Percentiles rank a stretch among this genome's conserved stretches.
These are phyloP conservation scores for Chrysanthemum makinoi DNA, from an alignment of 129 eudicot genomes.

Conservation along the genomic window DNA sequence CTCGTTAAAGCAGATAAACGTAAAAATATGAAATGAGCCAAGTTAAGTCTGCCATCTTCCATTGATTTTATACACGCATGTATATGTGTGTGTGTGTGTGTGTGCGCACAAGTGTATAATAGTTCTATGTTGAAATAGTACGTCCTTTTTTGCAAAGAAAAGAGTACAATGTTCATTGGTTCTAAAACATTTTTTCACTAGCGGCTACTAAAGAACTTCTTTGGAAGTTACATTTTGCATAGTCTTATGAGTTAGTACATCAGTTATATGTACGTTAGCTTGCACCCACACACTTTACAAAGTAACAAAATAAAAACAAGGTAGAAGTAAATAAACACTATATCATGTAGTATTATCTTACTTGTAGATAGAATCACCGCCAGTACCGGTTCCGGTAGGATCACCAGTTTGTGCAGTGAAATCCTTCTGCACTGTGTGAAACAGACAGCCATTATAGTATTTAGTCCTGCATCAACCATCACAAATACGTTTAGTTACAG, in stretches of 20 bases:
- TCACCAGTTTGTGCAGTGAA: constrained; percentile 92
- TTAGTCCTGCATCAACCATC: constrained; percentile 61
- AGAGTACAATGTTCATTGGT: no score
- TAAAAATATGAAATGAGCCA: background rate
- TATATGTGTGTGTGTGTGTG: no score
- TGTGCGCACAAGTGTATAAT: no score
- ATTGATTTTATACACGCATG: no score
- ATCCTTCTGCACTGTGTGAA: constrained; percentile 90
- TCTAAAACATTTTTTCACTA: background rate
- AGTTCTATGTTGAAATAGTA: no score
- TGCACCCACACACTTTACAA: no score
- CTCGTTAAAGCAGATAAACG: background rate
- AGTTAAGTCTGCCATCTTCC: background rate
- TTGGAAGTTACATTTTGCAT: no score
- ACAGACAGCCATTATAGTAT: constrained; percentile 86
- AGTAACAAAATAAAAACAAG: background rate
- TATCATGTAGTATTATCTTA: constrained; percentile 25
- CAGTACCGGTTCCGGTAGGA: constrained; percentile 78
- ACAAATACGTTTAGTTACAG: background rate
- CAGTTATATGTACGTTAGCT: no score
- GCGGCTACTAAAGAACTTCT: no score
- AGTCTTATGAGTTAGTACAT: background rate
- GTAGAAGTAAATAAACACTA: background rate
- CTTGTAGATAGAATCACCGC: constrained; percentile 92
- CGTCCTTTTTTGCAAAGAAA: no score